A percentile compares a stretch with the other conserved stretches of the same genome.
Evolutionary conservation across 768 basidiomycete species (phyloP).

Genomic region (Mrakia hoshinonis): DNA sequence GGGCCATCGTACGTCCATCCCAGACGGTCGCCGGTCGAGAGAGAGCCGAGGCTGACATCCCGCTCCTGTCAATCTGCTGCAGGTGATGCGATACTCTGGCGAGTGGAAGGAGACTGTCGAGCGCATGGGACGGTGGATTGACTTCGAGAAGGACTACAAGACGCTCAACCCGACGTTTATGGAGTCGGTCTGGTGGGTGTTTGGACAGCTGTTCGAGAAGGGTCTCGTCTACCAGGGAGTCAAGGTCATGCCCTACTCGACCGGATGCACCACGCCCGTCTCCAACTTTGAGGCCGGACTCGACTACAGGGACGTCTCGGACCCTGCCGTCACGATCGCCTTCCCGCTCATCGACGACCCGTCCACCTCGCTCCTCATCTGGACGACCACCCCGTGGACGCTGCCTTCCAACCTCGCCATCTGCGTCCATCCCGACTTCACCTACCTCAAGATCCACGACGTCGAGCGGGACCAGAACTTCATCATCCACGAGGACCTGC

Average conservation of each 20-base stretch:
- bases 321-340: conserved; percentile 91
- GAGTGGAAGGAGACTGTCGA: conserved; percentile 95
- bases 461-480: conserved; percentile 75
- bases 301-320: conserved; percentile 84
- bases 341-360: conserved; percentile 94
- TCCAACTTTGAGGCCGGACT: conserved; percentile 95
- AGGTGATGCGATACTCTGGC: conserved; percentile 80
- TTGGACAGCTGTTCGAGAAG: conserved; percentile 85
- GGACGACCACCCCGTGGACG: conserved; percentile 99
- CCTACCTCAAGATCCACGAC: conserved; percentile 94
- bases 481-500: conserved; percentile 79
- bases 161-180: conserved; percentile 87
- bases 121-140: conserved; percentile 99
- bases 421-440: conserved; percentile 92
- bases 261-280: conserved; percentile 86
- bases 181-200: conserved; percentile 99
- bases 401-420: conserved; percentile 89
- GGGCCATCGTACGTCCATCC: conserved; percentile 55
- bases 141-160: conserved; percentile 99
- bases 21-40: background rate
- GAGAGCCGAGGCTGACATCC: background rate
- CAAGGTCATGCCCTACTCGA: conserved; percentile 96
- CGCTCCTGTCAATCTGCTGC: background rate
- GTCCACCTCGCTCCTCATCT: conserved; percentile 77
- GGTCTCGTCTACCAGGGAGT: conserved; percentile 85